Evolutionary conservation across 2,329 filamentous ascomycete species (phyloP).

Genomic region (Hymenoscyphus linearis): DNA sequence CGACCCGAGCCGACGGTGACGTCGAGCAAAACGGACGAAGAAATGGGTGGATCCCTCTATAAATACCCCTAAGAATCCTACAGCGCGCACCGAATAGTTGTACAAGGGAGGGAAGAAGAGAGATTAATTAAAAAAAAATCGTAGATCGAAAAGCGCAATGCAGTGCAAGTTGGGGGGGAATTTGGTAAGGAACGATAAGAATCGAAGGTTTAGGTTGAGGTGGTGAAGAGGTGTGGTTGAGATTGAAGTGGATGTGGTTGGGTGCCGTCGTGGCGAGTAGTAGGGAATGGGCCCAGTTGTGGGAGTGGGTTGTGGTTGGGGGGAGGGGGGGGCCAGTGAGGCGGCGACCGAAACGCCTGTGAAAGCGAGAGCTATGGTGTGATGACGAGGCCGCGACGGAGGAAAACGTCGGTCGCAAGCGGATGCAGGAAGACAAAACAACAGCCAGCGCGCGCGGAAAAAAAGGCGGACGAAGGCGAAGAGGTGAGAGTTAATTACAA

Average conservation of each 20-base stretch:
- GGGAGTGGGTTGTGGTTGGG: no score
- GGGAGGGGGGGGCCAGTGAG: not conserved
- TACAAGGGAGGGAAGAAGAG: conserved; percentile 21
- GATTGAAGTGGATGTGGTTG: not conserved
- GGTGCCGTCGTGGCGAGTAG: not conserved
- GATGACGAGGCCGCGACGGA: not conserved
- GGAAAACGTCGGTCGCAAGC: not conserved
- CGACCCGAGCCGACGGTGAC: conserved; percentile 7
- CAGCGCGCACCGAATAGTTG: conserved; percentile 8
- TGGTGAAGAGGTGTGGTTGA: conserved; percentile 9
- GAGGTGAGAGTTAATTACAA: not conserved
- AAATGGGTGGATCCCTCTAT: conserved; percentile 1
- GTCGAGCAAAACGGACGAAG: conserved; percentile 5
- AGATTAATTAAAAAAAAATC: conserved; percentile 23
- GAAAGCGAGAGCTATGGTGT: not conserved
- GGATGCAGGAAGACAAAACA: not conserved
- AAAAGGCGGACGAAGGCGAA: not conserved
- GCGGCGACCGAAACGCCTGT: not conserved
- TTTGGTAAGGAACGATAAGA: conserved; percentile 17
- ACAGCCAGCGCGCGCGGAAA: not conserved
- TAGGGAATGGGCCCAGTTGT: no score
- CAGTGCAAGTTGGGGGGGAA: not conserved
- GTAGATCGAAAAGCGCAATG: conserved; percentile 9
- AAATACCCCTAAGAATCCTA: conserved; percentile 7
- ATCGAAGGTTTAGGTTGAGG: conserved; percentile 24